Evolutionary conservation across 2,329 filamentous ascomycete species (phyloP), one percentile per base, ranked within the genome.

Genomic region (Exophiala bonariae): DNA sequence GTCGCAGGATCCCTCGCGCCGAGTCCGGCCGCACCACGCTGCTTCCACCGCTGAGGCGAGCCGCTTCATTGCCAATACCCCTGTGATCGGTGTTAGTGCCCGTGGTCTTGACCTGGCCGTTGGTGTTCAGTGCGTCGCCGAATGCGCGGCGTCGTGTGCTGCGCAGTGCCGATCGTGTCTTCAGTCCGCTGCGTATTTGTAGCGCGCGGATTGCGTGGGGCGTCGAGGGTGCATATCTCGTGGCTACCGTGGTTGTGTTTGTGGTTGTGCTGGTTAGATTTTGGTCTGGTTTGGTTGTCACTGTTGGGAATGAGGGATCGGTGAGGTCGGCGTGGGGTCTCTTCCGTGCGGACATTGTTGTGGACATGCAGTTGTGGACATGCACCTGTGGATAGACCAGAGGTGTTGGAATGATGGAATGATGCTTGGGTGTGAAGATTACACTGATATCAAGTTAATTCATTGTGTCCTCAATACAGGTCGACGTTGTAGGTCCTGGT

Each of bases 181-280:
- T 48, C 18, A 44, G 48, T 10, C 48, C 50, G 37, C 52, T 53
- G 20, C 77, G 75, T 56, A 78, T 73, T 61, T 79, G 73, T 20
- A 79, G 66, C 8, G 78, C 77, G 33, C 75, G 70, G 46, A 80
- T 70, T 19, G 75, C 76, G 67, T 80, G 74, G 1, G 78, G 78
- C 13, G 78, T 81, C 4, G 76, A 73, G 7, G 77, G 78, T 13
- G 71, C 71, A 36, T 66, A 59, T 44, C 66, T 60, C 13, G 63
- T 56, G 20, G 65, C 61, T 19, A 65, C 57, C 19, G 46, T 44
- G 14, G 38, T 26, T 11, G n/a, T n/a, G n/a, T n/a, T n/a, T n/a
- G n/a, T n/a, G n/a, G n/a, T n/a, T n/a, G n/a, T n/a, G n/a, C n/a
- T n/a, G n/a, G n/a, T n/a, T n/a, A n/a, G n/a, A n/a, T n/a, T 26